Evolutionary conservation across 495 filamentous ascomycete genomes (phyloP).

Genomic region (Amorphotheca resinae): DNA sequence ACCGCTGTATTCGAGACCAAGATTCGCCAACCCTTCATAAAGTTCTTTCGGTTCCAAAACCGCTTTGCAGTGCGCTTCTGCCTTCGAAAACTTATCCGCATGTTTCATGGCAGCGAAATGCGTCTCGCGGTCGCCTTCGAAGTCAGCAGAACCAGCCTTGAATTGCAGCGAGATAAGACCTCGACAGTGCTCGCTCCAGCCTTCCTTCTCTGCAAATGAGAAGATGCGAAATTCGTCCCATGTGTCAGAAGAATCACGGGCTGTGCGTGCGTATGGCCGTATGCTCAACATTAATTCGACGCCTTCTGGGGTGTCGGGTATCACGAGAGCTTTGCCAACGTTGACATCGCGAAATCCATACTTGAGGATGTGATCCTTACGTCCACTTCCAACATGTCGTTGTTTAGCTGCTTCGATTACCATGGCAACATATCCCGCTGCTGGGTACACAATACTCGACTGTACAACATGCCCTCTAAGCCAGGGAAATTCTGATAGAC

Average conservation of each 20-base stretch:
- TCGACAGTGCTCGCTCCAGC: not conserved
- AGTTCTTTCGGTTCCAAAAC: not conserved
- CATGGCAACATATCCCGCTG: constrained; percentile 34
- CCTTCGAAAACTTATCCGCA: not conserved
- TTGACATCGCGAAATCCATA: constrained; percentile 2
- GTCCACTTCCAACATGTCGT: constrained; percentile 14
- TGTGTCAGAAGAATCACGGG: not conserved
- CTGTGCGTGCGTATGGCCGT: not conserved
- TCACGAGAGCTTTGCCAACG: not conserved
- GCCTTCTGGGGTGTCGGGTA: not conserved
- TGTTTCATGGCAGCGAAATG: not conserved
- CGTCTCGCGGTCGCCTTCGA: not conserved
- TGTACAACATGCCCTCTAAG: constrained; percentile 31
- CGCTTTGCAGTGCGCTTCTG: not conserved
- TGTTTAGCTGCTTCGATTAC: constrained; percentile 33
- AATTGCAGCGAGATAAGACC: not conserved
- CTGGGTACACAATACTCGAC: constrained; percentile 32
- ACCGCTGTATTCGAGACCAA: not conserved
- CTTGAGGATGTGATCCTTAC: not conserved
- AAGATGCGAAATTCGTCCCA: not conserved
- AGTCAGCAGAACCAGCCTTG: not conserved
- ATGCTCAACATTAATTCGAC: not conserved
- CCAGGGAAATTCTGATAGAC: constrained; percentile 31
- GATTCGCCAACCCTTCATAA: not conserved
- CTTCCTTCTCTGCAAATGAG: not conserved